phyloP scores from a whole-genome alignment of 129 eudicot genomes.

The Centrapalus pauciflorus region DNA sequence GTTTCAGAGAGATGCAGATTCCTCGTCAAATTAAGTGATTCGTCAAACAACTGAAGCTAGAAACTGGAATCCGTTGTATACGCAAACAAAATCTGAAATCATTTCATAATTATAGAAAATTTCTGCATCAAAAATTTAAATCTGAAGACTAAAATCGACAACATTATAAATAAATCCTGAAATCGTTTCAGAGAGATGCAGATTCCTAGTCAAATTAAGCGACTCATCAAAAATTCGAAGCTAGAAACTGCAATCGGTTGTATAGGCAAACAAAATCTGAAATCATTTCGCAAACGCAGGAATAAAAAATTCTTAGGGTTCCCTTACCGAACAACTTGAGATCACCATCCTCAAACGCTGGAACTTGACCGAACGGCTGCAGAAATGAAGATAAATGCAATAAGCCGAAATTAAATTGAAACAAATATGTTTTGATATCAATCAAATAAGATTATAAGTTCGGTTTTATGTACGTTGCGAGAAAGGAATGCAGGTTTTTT shows the following conservation, averaged over 20 bases:
- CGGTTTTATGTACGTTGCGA: constrained; percentile 21
- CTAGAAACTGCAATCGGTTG: not conserved
- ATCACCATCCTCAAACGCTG: no score
- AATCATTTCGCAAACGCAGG: not conserved
- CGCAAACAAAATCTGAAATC: no score
- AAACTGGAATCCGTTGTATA: no score
- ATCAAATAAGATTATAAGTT: not conserved
- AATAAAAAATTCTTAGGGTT: not conserved
- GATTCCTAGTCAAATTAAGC: constrained; percentile 27
- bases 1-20: no score
- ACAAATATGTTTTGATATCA: not conserved
- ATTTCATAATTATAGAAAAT: no score
- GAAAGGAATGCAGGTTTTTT: constrained; percentile 20
- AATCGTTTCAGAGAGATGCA: no score
- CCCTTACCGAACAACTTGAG: no score
- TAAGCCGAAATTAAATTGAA: not conserved
- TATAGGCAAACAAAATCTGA: not conserved
- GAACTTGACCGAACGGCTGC: constrained; percentile 45
- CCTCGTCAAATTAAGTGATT: not conserved
- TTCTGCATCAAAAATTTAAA: no score
- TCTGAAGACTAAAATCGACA: no score
- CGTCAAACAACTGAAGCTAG: no score
- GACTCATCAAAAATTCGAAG: not conserved
- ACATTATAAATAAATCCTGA: no score
- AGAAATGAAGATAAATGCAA: not conserved